phyloP scores from a whole-genome alignment of 106 monocot species.

The Xerophyta viscosa region DNA sequence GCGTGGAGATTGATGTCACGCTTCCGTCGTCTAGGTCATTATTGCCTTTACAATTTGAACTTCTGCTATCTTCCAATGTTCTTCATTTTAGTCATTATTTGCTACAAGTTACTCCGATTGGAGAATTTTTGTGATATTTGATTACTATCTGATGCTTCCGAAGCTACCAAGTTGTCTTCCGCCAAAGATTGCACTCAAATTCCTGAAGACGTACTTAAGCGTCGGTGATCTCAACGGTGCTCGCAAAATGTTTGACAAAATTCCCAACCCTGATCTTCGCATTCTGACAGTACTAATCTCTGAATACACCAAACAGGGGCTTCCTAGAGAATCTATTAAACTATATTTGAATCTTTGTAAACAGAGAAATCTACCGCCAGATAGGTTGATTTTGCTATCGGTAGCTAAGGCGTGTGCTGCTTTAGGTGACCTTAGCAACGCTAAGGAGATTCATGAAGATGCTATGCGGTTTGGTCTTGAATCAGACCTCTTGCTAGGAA shows the following conservation, averaged over 20 bases:
- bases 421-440: constrained; percentile 18
- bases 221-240: constrained; percentile 33
- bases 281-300: constrained; percentile 37
- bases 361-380: constrained; percentile 20
- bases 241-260: constrained; percentile 45
- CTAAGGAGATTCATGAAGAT: constrained; percentile 44
- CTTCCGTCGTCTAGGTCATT: too few relatives aligned
- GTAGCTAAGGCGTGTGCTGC: constrained; percentile 40
- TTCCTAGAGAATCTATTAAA: constrained; percentile 28
- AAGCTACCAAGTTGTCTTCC: constrained; percentile 2
- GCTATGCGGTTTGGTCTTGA: constrained; percentile 28
- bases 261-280: constrained; percentile 45
- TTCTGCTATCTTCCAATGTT: too few relatives aligned
- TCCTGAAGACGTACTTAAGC: constrained; percentile 15
- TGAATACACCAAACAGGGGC: constrained; percentile 34
- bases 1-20: too few relatives aligned
- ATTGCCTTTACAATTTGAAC: too few relatives aligned
- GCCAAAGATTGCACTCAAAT: constrained; percentile 5
- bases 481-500: constrained; percentile 31
- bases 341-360: constrained; percentile 21
- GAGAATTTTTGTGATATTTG: too few relatives aligned
- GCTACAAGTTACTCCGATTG: too few relatives aligned
- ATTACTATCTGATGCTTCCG: neutral
- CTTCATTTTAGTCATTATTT: too few relatives aligned
- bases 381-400: constrained; percentile 36